phyloP scores from a whole-genome alignment of 495 filamentous ascomycete genomes.

The Geoglossum glabrum region DNA sequence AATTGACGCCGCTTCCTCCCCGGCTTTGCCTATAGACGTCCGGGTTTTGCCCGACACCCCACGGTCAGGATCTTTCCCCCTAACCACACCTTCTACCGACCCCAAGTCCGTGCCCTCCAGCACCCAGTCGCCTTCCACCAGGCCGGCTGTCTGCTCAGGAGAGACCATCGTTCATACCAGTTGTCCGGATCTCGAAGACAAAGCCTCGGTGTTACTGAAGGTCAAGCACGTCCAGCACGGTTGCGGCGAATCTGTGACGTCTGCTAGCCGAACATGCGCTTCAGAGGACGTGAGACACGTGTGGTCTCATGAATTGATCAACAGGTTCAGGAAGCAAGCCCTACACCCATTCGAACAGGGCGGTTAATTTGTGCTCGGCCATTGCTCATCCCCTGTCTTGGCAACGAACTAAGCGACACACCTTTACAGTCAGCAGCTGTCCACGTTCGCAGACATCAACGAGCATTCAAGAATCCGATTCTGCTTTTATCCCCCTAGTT shows the following conservation, averaged over 20 bases:
- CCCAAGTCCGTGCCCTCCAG: background rate
- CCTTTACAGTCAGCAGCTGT: too few relatives aligned
- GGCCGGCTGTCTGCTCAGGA: background rate
- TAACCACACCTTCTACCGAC: background rate
- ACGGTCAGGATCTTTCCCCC: background rate
- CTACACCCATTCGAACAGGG: background rate
- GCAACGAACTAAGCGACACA: too few relatives aligned
- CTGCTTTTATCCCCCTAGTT: too few relatives aligned
- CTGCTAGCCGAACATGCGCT: background rate
- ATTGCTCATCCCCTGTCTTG: background rate
- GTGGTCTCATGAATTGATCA: background rate
- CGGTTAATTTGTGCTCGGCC: background rate
- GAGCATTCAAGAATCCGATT: too few relatives aligned
- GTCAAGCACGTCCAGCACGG: background rate
- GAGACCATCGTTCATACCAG: background rate
- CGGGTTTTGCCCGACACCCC: background rate
- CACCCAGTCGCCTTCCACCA: background rate
- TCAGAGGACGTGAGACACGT: background rate
- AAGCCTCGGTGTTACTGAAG: background rate
- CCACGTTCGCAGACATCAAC: too few relatives aligned
- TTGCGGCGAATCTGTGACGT: background rate
- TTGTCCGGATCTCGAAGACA: background rate
- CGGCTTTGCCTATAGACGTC: background rate
- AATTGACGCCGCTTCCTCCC: background rate
- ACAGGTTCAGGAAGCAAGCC: background rate